Evolutionary conservation across 2,329 filamentous ascomycete species (phyloP).

Genomic region (Colletotrichum sp.): DNA sequence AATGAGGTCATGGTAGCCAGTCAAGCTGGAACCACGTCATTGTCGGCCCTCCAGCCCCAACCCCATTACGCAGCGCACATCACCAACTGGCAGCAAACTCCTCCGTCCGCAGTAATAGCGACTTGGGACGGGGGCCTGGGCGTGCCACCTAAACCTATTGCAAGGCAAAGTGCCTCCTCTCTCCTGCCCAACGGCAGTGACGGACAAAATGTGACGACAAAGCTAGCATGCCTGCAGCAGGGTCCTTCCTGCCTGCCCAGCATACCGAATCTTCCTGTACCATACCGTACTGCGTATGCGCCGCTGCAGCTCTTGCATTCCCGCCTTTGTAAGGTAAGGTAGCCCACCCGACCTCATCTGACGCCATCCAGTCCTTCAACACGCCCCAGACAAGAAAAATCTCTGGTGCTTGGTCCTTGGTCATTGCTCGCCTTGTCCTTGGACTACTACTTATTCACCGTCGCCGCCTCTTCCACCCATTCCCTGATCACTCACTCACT

Average conservation of each 20-base stretch:
- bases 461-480: neutral
- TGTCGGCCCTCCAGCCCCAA: neutral
- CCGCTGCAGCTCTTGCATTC: neutral
- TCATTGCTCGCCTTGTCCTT: neutral
- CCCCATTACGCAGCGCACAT: constrained; percentile 16
- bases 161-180: neutral
- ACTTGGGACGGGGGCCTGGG: neutral
- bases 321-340: neutral
- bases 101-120: neutral
- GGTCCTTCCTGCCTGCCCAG: neutral
- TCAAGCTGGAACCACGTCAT: constrained; percentile 20
- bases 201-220: neutral
- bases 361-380: constrained; percentile 7
- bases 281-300: neutral
- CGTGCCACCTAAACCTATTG: neutral
- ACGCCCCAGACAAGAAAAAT: neutral
- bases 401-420: neutral
- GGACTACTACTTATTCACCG: constrained; percentile 17
- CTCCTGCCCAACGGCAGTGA: neutral
- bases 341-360: neutral
- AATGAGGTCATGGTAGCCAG: constrained; percentile 10
- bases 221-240: neutral
- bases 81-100: neutral
- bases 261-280: neutral
- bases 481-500: neutral